A percentile compares a stretch with the other conserved stretches of the same genome.
Conservation (phyloP, 2,329 filamentous ascomycete genomes). For the Huntiella abstrusa region DNA sequence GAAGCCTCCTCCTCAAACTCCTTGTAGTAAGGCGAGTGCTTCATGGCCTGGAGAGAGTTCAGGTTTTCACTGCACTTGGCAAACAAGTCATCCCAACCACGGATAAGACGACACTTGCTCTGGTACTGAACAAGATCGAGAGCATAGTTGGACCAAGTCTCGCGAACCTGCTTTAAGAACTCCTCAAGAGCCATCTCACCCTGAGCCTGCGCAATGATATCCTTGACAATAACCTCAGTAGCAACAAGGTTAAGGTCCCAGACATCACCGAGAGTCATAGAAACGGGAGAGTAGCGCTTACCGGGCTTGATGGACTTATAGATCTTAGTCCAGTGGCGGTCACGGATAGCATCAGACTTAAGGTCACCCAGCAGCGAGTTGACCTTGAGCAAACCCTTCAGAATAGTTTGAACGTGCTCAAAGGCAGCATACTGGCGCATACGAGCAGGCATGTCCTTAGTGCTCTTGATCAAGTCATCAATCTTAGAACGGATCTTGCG, state of each 20-base stretch:
- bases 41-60: conserved; percentile 96
- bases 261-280: conserved; percentile 92
- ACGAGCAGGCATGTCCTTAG: conserved; percentile 95
- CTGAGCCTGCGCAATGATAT: conserved; percentile 88
- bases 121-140: conserved; percentile 94
- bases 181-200: conserved; percentile 97
- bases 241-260: conserved; percentile 89
- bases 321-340: conserved; percentile 93
- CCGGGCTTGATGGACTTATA: conserved; percentile 89
- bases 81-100: conserved; percentile 95
- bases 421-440: conserved; percentile 99
- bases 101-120: conserved; percentile 92
- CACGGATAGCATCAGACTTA: conserved; percentile 89
- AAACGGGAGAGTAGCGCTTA: conserved; percentile 82
- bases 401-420: conserved; percentile 84
- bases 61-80: conserved; percentile 96
- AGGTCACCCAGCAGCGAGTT: conserved; percentile 76
- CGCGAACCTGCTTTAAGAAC: conserved; percentile 87
- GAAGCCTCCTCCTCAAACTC: conserved; percentile 97
- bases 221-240: conserved; percentile 71
- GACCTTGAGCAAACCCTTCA: conserved; percentile 77
- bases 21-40: conserved; percentile 97
- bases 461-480: conserved; percentile 88
- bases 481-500: conserved; percentile 79
- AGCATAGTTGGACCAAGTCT: conserved; percentile 90